These are phyloP conservation scores for Yamadazyma jaroonii DNA, from an alignment of 1,139 yeast species.

Conservation along the genomic window DNA sequence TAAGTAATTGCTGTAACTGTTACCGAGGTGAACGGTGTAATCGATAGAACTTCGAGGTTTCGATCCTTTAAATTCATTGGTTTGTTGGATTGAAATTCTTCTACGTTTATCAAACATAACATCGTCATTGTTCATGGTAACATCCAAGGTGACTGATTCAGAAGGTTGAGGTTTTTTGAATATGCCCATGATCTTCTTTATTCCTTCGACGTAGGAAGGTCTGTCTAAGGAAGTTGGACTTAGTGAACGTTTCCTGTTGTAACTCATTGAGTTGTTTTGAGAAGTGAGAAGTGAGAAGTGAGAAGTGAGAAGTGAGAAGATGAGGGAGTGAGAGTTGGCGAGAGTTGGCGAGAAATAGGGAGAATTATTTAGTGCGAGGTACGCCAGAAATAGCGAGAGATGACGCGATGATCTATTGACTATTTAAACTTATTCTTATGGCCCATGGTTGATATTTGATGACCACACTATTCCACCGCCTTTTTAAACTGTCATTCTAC, in stretches of 20 bases:
- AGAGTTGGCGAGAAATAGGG: no score
- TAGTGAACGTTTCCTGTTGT: constrained; percentile 13
- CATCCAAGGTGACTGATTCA: no score
- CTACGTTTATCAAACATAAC: constrained; percentile 30
- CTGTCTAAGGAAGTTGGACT: background rate
- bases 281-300: background rate
- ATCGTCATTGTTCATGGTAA: constrained; percentile 10
- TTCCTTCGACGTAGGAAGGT: background rate
- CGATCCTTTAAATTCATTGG: constrained; percentile 15
- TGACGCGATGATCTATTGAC: no score
- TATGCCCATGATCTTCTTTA: background rate
- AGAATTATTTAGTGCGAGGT: no score
- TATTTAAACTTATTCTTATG: no score
- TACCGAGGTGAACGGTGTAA: constrained; percentile 14
- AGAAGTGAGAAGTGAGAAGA: background rate
- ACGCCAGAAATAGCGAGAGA: no score
- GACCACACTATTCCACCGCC: no score
- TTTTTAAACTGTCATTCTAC: no score
- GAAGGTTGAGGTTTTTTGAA: no score
- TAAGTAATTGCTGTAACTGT: constrained; percentile 26
- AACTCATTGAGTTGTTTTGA: no score
- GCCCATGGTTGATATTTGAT: no score
- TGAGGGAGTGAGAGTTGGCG: no score
- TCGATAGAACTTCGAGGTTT: constrained; percentile 29
- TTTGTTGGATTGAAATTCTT: constrained; percentile 26